Percentiles rank a stretch among this genome's conserved stretches.
Evolutionary conservation across 192 early-diverging fungal species (phyloP).

Genomic region (Backusella psychrophila): DNA sequence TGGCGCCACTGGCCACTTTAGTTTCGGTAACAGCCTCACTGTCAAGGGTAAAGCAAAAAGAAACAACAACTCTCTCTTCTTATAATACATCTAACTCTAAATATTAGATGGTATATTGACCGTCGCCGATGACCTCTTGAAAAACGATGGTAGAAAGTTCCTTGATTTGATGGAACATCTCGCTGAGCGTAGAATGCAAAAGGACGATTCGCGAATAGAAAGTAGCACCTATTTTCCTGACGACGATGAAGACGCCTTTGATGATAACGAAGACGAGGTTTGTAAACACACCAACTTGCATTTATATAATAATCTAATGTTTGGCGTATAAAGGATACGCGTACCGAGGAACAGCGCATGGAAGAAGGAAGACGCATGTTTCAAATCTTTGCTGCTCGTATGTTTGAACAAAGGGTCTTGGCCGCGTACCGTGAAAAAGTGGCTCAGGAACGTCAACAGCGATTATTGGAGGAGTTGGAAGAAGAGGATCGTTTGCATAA

Average conservation of each 20-base stretch:
- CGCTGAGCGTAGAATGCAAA: slow-evolving; percentile 85
- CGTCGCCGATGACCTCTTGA: slow-evolving; percentile 86
- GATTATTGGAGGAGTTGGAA: slow-evolving; percentile 85
- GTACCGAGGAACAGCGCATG: slow-evolving; percentile 85
- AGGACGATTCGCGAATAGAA: slow-evolving; percentile 63
- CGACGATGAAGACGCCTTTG: slow-evolving; percentile 61
- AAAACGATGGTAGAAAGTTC: slow-evolving; percentile 94
- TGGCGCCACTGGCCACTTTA: slow-evolving; percentile 37
- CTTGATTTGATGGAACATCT: slow-evolving; percentile 96
- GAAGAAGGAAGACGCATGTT: slow-evolving; percentile 94
- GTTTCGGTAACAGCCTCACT: slow-evolving; percentile 75
- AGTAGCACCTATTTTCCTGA: slow-evolving; percentile 36
- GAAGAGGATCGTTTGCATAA: slow-evolving; percentile 73
- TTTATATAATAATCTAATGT: slow-evolving; percentile 2
- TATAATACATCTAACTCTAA: not conserved
- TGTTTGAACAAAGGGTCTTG: slow-evolving; percentile 97
- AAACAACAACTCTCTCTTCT: not conserved
- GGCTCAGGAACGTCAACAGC: slow-evolving; percentile 82
- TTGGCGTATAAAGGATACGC: slow-evolving; percentile 50
- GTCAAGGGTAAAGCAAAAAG: slow-evolving; percentile 61
- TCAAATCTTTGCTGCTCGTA: slow-evolving; percentile 92
- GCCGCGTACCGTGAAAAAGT: slow-evolving; percentile 94
- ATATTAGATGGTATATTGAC: slow-evolving; percentile 57
- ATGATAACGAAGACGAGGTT: slow-evolving; percentile 56
- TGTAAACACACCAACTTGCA: not conserved